These are phyloP conservation scores for Castanea sativa DNA, from an alignment of 306 rosid species.

Conservation along the genomic window DNA sequence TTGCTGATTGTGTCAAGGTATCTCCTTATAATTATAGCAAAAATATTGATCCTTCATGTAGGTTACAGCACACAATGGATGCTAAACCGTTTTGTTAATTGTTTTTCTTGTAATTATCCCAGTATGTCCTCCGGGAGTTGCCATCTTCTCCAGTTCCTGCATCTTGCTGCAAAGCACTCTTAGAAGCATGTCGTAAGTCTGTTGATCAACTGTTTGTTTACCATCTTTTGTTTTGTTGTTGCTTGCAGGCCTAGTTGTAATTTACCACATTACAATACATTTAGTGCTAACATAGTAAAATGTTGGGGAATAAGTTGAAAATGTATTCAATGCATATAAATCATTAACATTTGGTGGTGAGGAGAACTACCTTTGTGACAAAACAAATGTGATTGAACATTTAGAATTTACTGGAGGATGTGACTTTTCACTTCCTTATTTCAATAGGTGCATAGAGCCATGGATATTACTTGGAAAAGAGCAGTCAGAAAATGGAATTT, in stretches of 20 bases:
- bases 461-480: background rate
- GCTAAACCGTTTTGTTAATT: constrained; percentile 18
- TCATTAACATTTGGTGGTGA: background rate
- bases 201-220: constrained; percentile 11
- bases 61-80: constrained; percentile 17
- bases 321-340: background rate
- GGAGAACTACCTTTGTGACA: background rate
- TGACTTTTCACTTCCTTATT: background rate
- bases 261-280: constrained; percentile 5
- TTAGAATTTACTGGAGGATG: background rate
- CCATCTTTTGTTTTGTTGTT: constrained; percentile 2
- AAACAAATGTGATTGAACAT: background rate
- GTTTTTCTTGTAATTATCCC: constrained; percentile 27
- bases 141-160: constrained; percentile 99
- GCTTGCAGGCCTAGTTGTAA: background rate
- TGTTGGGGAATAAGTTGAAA: background rate
- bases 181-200: constrained; percentile 85
- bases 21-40: constrained; percentile 10
- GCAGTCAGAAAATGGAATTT: background rate
- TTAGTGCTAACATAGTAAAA: background rate
- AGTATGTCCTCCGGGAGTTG: constrained; percentile 87
- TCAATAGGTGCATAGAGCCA: background rate
- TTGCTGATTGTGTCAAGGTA: constrained; percentile 96
- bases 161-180: constrained; percentile 94
- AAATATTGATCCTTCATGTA: constrained; percentile 10